A percentile compares a stretch with the other conserved stretches of the same genome.
Evolutionary conservation across 2,329 filamentous ascomycete genomes (phyloP).

Genomic region (Fusarium burgessii): DNA sequence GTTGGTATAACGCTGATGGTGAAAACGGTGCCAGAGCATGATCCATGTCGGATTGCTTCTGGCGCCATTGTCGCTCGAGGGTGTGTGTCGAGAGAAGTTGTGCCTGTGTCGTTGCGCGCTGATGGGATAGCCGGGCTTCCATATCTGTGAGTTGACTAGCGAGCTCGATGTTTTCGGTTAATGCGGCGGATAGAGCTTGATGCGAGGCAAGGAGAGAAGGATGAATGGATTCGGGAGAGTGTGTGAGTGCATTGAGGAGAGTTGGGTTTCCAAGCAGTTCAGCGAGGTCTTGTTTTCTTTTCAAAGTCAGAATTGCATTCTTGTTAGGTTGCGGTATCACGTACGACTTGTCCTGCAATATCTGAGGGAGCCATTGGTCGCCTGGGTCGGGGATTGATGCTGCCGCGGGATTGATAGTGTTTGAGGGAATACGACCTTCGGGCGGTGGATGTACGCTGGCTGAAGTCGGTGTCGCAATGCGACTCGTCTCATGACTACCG

Average conservation of each 20-base stretch:
- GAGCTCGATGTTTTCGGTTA: constrained; percentile 78
- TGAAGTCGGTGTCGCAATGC: constrained; percentile 71
- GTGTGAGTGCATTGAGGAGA: constrained; percentile 80
- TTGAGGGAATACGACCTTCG: constrained; percentile 43
- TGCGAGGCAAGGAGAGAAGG: constrained; percentile 76
- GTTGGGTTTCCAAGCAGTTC: constrained; percentile 72
- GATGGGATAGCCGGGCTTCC: constrained; percentile 67
- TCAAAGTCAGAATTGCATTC: constrained; percentile 28
- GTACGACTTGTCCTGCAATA: constrained; percentile 85
- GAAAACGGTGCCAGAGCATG: constrained; percentile 85
- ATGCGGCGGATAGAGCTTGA: constrained; percentile 70
- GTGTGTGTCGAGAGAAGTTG: constrained; percentile 86
- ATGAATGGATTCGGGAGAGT: constrained; percentile 75
- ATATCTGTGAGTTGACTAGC: constrained; percentile 71
- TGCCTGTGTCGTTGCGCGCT: constrained; percentile 80
- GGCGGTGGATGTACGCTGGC: constrained; percentile 59
- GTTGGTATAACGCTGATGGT: constrained; percentile 86
- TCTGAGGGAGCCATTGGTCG: constrained; percentile 81
- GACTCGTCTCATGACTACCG: constrained; percentile 74
- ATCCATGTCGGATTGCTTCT: constrained; percentile 92
- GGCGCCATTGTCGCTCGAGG: constrained; percentile 90
- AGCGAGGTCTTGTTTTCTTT: constrained; percentile 82
- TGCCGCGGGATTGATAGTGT: constrained; percentile 43
- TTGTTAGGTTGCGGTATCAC: constrained; percentile 46
- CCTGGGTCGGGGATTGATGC: constrained; percentile 67